Percentiles rank a stretch among this genome's conserved stretches.
These are phyloP conservation scores for Tolypocladium cylindrosporum DNA, from an alignment of 2,329 filamentous ascomycete species.

Conservation along the genomic window DNA sequence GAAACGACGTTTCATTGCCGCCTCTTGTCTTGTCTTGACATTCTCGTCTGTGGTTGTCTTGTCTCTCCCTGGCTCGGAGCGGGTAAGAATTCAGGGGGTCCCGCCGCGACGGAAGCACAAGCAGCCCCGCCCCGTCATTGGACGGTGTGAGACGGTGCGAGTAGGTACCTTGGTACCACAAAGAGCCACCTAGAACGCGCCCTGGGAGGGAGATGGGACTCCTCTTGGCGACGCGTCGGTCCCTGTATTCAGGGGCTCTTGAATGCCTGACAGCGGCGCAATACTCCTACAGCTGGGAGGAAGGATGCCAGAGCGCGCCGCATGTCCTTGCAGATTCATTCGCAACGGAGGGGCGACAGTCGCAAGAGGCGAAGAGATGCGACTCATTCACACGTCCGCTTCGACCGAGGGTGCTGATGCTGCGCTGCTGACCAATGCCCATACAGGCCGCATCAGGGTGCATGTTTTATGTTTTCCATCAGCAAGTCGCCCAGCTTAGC, in stretches of 20 bases:
- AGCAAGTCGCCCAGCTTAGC: not conserved
- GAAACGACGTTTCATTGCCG: not conserved
- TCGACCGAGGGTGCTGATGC: not conserved
- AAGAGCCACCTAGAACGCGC: not conserved
- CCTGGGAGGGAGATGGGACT: not conserved
- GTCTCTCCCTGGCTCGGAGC: not conserved
- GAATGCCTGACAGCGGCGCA: not conserved
- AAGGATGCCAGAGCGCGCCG: not conserved
- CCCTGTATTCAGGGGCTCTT: not conserved
- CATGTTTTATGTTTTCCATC: not conserved
- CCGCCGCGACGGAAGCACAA: not conserved
- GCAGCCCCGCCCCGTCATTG: not conserved
- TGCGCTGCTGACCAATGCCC: not conserved
- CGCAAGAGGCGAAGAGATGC: not conserved
- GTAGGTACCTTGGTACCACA: not conserved
- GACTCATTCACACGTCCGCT: not conserved
- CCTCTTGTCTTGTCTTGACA: not conserved
- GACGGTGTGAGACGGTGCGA: not conserved
- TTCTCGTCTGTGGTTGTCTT: not conserved
- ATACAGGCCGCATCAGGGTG: not conserved
- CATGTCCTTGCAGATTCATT: not conserved
- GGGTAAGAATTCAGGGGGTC: not conserved
- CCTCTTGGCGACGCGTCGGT: not conserved
- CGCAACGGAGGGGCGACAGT: not conserved
- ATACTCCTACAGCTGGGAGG: not conserved